Base-by-base conservation (phyloP, 257 asterid species). In the Scutellaria barbata region DNA sequence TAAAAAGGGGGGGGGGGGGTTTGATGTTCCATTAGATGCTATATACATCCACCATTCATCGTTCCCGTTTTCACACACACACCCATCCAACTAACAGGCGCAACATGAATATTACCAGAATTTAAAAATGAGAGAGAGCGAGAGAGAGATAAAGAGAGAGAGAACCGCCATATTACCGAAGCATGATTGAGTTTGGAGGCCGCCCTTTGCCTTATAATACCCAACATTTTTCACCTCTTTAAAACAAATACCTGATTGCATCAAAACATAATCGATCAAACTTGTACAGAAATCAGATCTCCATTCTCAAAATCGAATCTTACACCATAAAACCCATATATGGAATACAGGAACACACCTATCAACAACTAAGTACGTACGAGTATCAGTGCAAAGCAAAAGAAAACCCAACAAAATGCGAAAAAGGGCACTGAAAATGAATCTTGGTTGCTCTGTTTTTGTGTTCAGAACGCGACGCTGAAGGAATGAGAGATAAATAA, bases 131-230 rank as follows among this genome's bases (percentile, higher is more conserved):
- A n/a, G n/a, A n/a, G n/a, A n/a, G n/a, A n/a, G n/a, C n/a, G n/a
- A n/a, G n/a, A n/a, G n/a, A n/a, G n/a, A n/a, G n/a, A n/a, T n/a
- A n/a, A n/a, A n/a, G n/a, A n/a, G n/a, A n/a, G n/a, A n/a, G n/a
- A n/a, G n/a, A n/a, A 47, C 6, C 20, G 43, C 13, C 51, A 25
- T 33, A 52, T 61, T 84, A 84, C 90, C 87, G 75, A 68, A 75
- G 81, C 81, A 72, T 68, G 76, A 81, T 57, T 73, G 84, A 84
- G 85, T 74, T 73, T 71, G 66, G 68, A 48, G 20, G 74, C 76
- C 54, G 81, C 74, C 62, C 68, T 85, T 71, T 76, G 86, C 79
- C 88, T 77, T 43, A 87, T 16, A 76, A 81, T 69, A 72, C 89
- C 85, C 65, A 82, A 76, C 96, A 89, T 79, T 8, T n/a, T 84